Conservation (phyloP, 2,329 filamentous ascomycete genomes). For the Aspergillus transmontanensis region DNA sequence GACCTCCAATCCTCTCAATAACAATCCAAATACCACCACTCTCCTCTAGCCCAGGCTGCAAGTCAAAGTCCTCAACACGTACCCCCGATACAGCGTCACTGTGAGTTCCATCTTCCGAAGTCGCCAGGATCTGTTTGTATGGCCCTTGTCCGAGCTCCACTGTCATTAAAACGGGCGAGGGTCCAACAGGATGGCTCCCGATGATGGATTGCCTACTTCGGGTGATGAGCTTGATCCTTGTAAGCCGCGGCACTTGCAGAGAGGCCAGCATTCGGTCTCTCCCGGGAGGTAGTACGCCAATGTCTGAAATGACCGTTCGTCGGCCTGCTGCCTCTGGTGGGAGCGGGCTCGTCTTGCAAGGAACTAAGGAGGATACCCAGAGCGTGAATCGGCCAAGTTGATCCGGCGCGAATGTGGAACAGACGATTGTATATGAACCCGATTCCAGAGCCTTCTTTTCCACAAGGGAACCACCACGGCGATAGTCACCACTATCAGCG, state of each 20-base stretch:
- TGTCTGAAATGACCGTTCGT: conserved; percentile 55
- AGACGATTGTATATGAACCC: conserved; percentile 84
- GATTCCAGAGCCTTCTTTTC: conserved; percentile 62
- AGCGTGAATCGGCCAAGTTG: conserved; percentile 76
- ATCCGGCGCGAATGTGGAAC: conserved; percentile 83
- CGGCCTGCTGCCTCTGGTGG: conserved; percentile 75
- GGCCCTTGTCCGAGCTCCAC: conserved; percentile 74
- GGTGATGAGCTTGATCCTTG: conserved; percentile 61
- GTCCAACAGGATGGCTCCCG: conserved; percentile 39
- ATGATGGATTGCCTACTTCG: conserved; percentile 48
- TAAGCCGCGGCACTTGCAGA: conserved; percentile 57
- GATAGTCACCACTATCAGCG: conserved; percentile 84
- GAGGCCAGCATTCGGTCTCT: conserved; percentile 58
- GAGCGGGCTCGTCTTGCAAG: conserved; percentile 61
- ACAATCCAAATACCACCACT: conserved; percentile 74
- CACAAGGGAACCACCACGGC: conserved; percentile 73
- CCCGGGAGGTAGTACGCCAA: conserved; percentile 54
- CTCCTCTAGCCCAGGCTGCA: conserved; percentile 64
- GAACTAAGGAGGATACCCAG: conserved; percentile 66
- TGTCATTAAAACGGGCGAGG: conserved; percentile 66
- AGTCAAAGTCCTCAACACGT: conserved; percentile 72
- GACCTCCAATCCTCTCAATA: conserved; percentile 73
- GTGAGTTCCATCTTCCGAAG: conserved; percentile 74
- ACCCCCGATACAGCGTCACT: conserved; percentile 68
- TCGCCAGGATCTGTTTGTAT: conserved; percentile 64